Conservation (phyloP, 2,329 filamentous ascomycete genomes). For the Trichophyton verrucosum region DNA sequence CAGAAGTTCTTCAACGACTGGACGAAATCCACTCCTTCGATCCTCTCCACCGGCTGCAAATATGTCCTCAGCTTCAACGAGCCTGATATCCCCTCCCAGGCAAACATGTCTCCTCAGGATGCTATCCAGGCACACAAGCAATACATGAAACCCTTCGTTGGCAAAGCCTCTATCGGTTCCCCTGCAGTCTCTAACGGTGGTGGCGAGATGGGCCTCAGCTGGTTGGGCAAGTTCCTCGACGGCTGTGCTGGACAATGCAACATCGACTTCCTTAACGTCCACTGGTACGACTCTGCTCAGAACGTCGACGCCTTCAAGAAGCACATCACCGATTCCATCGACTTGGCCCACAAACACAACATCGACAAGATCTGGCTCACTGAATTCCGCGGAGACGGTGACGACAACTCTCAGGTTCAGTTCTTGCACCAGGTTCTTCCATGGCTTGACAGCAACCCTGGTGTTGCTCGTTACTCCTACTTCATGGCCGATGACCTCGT, state of each 20-base stretch:
- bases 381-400: conserved; percentile 30
- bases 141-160: conserved; percentile 28
- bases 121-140: conserved; percentile 27
- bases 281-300: conserved; percentile 32
- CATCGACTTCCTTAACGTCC: conserved; percentile 32
- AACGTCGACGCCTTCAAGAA: conserved; percentile 25
- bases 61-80: conserved; percentile 38
- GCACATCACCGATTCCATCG: conserved; percentile 27
- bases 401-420: conserved; percentile 16
- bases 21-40: conserved; percentile 23
- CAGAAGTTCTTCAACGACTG: conserved; percentile 26
- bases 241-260: conserved; percentile 27
- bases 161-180: conserved; percentile 29
- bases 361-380: conserved; percentile 36
- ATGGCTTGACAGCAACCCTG: conserved; percentile 29
- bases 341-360: conserved; percentile 21
- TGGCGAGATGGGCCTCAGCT: conserved; percentile 26
- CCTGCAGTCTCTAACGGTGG: conserved; percentile 32
- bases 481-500: conserved; percentile 20
- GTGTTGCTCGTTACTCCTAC: conserved; percentile 33
- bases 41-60: conserved; percentile 24
- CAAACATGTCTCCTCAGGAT: conserved; percentile 26
- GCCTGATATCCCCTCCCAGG: conserved; percentile 30
- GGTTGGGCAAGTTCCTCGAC: conserved; percentile 30
- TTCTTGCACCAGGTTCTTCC: conserved; percentile 30